Percentiles rank a stretch among this genome's conserved stretches.
phyloP scores from a whole-genome alignment of 2,329 filamentous ascomycete genomes.

The Endoconidiophora polonica region DNA sequence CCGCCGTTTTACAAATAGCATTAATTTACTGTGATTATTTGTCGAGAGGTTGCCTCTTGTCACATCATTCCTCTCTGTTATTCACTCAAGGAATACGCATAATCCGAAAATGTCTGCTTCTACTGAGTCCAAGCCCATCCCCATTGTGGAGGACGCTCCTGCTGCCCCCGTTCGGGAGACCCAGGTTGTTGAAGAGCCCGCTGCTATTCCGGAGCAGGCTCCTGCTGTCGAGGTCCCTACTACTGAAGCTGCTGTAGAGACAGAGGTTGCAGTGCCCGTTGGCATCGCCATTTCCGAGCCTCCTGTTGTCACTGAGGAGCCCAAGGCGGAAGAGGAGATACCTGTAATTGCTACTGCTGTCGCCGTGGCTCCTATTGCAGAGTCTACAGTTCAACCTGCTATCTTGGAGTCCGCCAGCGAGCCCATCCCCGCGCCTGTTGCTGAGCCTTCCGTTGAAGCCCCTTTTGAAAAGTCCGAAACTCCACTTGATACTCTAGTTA shows the following conservation, averaged over 20 bases:
- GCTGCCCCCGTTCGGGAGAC: conserved; percentile 17
- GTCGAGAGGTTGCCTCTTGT: too few species aligned
- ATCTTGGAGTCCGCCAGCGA: background rate
- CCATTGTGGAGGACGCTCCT: conserved; percentile 16
- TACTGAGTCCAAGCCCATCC: background rate
- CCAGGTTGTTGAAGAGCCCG: conserved; percentile 1
- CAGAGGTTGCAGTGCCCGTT: background rate
- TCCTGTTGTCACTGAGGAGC: background rate
- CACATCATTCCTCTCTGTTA: too few species aligned
- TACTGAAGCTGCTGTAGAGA: conserved; percentile 4
- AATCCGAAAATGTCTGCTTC: background rate
- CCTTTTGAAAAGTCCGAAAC: conserved; percentile 17
- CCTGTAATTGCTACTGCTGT: background rate
- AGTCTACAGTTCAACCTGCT: background rate
- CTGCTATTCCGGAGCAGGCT: background rate
- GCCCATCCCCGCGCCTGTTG: background rate
- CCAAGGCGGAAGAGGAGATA: background rate
- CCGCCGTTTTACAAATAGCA: too few species aligned
- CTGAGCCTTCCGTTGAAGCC: background rate
- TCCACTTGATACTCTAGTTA: conserved; percentile 38
- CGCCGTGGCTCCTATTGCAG: background rate
- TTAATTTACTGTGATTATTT: too few species aligned
- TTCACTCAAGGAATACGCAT: too few species aligned
- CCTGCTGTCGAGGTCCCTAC: background rate
- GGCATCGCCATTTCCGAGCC: background rate